These are phyloP conservation scores for Colletotrichum sp. DNA, from an alignment of 2,329 filamentous ascomycete genomes.

Conservation along the genomic window DNA sequence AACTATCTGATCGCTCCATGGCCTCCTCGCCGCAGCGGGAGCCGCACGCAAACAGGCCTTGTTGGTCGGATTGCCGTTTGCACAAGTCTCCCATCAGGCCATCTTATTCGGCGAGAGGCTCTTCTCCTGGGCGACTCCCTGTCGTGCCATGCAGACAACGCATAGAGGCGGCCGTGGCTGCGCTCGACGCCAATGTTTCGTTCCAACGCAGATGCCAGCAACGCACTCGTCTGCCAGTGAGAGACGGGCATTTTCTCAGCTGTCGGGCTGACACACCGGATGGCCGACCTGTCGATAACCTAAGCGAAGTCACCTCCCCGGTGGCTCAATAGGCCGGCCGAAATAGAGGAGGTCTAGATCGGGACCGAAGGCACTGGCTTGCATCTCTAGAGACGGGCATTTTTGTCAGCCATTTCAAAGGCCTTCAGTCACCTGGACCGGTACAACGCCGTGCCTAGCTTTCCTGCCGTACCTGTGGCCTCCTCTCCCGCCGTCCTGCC, in stretches of 20 bases:
- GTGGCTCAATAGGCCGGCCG: background rate
- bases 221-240: background rate
- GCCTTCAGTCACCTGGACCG: background rate
- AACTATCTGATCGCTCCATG: background rate
- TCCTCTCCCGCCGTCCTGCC: background rate
- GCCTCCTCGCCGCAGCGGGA: background rate
- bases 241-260: background rate
- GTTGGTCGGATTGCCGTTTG: background rate
- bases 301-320: background rate
- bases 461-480: background rate
- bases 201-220: constrained; percentile 3
- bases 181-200: constrained; percentile 3
- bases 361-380: background rate
- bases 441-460: background rate
- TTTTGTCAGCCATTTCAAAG: background rate
- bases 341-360: background rate
- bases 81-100: background rate
- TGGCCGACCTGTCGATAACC: background rate
- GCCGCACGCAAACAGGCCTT: background rate
- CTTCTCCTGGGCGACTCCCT: background rate
- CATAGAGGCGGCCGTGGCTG: background rate
- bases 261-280: background rate
- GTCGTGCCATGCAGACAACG: constrained; percentile 8
- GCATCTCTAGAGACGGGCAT: background rate
- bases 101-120: constrained; percentile 1